These are phyloP conservation scores for Claviceps sp. DNA, from an alignment of 2,329 filamentous ascomycete species.

Conservation along the genomic window DNA sequence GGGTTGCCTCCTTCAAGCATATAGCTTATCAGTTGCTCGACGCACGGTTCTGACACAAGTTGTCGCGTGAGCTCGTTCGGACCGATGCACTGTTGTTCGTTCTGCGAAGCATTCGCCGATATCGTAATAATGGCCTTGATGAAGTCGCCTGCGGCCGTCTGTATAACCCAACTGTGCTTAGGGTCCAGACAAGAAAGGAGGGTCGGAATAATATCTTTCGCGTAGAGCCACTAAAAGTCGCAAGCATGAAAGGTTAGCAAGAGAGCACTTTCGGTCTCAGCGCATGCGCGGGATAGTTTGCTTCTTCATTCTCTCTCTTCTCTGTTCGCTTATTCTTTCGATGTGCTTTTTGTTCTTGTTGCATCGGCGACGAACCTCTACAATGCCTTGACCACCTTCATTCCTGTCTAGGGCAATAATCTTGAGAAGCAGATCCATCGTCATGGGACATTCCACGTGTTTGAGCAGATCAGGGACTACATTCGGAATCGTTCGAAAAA, in stretches of 20 bases:
- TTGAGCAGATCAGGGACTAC: constrained; percentile 76
- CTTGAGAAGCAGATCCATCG: constrained; percentile 94
- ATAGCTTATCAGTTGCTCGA: constrained; percentile 71
- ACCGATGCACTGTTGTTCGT: constrained; percentile 97
- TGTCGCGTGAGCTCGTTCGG: constrained; percentile 94
- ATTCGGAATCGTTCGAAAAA: constrained; percentile 72
- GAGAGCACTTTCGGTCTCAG: neutral
- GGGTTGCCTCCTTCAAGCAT: constrained; percentile 93
- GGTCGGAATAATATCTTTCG: constrained; percentile 74
- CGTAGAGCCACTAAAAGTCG: constrained; percentile 66
- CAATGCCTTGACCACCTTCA: constrained; percentile 81
- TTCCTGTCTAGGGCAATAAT: constrained; percentile 93
- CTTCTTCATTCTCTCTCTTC: neutral
- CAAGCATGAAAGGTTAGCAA: constrained; percentile 1
- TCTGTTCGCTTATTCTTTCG: neutral
- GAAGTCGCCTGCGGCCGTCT: constrained; percentile 94
- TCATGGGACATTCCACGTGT: constrained; percentile 93
- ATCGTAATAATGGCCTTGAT: constrained; percentile 98
- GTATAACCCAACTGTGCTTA: constrained; percentile 75
- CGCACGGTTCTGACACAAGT: constrained; percentile 74
- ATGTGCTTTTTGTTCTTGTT: neutral
- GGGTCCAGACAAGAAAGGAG: constrained; percentile 78
- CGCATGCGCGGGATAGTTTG: neutral
- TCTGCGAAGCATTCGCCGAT: constrained; percentile 93
- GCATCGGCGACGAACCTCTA: constrained; percentile 53